Base-by-base conservation (phyloP, 768 basidiomycete genomes). In the Mycena galericulata region DNA sequence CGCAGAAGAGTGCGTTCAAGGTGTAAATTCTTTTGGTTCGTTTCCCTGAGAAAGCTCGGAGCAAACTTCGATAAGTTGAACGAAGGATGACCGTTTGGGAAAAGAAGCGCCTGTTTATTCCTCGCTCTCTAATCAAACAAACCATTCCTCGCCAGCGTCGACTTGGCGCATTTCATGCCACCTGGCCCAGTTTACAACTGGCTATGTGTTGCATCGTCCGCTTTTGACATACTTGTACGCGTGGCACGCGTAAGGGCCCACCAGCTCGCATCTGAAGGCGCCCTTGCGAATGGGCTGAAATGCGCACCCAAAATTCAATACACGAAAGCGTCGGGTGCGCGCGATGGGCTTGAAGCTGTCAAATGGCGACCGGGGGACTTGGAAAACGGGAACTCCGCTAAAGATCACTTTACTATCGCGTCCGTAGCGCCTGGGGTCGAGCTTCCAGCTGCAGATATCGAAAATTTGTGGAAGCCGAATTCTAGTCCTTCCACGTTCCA, bases 161-260 rank as follows among this genome's bases (percentile, higher is more conserved):
- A 12, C 20, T 46, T 47, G 36, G 55, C 29, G 34, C 41, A 62
- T 61, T 75, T 67, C 67, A 92, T 93, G 91, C 90, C 91, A 72
- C 90, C 91, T 55, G 85, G 90, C 51, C 86, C 89, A 36, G 85
- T 85, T 15, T 93, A 86, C 80, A 91, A 90, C 82, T 91, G 90
- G 88, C 76, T 92, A 62, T 91, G 90, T 74, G 91, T 92, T 32
- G 80, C 87, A 51, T 85, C 87, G 65, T 87, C 90, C 17, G 79
- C 87, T 22, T 81, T 84, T 59, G 88, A 91, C 62, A 89, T 94
- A 61, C 75, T 91, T 38, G 80, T 85, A 14, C 87, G 89, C 83
- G 91, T 89, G 36, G 88, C 88, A 4, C 85, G 84, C 38, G 85
- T 91, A 38, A 85, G 88, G 75, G 85, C 84, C 22, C 77, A 84